Evolutionary conservation across 768 basidiomycete genomes (phyloP).

Genomic region (Agaricus subrufescens): DNA sequence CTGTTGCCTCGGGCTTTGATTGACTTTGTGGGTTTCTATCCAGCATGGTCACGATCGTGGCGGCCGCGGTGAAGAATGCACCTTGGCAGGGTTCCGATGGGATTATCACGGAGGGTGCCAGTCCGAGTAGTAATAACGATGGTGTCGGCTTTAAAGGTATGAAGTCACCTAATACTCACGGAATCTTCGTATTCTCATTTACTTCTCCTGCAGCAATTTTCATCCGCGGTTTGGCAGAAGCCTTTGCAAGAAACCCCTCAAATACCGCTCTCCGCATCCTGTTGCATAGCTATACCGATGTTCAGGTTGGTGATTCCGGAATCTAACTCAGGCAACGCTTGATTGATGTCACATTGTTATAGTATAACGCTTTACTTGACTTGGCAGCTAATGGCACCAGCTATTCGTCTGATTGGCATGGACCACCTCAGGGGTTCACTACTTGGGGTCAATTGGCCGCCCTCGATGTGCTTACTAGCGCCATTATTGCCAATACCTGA

Average conservation of each 20-base stretch:
- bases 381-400: slow-evolving; percentile 37
- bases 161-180: background rate
- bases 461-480: slow-evolving; percentile 36
- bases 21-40: too few species aligned
- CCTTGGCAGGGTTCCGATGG: slow-evolving; percentile 46
- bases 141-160: slow-evolving; percentile 49
- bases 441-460: slow-evolving; percentile 48
- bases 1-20: background rate
- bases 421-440: slow-evolving; percentile 40
- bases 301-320: slow-evolving; percentile 33
- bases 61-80: slow-evolving; percentile 37
- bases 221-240: slow-evolving; percentile 45
- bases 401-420: slow-evolving; percentile 44
- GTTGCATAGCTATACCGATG: slow-evolving; percentile 45
- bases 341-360: background rate
- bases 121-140: slow-evolving; percentile 36
- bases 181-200: background rate
- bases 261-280: slow-evolving; percentile 34
- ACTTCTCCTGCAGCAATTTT: slow-evolving; percentile 25
- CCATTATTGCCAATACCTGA: slow-evolving; percentile 30
- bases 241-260: slow-evolving; percentile 31
- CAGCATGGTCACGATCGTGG: slow-evolving; percentile 23
- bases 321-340: background rate
- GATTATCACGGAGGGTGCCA: slow-evolving; percentile 48
- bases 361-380: slow-evolving; percentile 49